A percentile compares a stretch with the other conserved stretches of the same genome.
Conservation (phyloP, 1,284 basidiomycete genomes). For the Schizopora paradoxa region DNA sequence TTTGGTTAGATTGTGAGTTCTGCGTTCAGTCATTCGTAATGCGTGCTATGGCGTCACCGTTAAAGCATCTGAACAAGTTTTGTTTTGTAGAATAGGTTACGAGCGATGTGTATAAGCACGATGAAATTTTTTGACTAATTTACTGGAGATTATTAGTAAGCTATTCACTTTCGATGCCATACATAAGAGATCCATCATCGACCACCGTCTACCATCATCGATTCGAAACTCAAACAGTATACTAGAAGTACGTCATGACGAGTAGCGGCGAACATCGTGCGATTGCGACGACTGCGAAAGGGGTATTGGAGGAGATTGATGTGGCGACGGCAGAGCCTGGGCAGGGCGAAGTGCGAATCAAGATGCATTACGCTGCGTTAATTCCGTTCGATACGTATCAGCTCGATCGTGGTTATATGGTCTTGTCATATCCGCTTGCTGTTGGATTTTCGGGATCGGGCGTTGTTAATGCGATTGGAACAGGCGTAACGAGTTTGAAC, state of each 20-base stretch:
- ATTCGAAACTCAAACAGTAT: neutral
- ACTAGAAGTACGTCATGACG: neutral
- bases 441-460: slow-evolving; percentile 40
- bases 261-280: slow-evolving; percentile 30
- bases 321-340: slow-evolving; percentile 37
- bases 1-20: neutral
- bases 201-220: neutral
- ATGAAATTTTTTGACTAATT: too few species aligned
- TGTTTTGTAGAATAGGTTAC: too few species aligned
- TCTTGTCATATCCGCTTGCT: slow-evolving; percentile 32
- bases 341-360: slow-evolving; percentile 39
- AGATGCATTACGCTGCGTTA: slow-evolving; percentile 40
- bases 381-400: slow-evolving; percentile 39
- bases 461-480: slow-evolving; percentile 36
- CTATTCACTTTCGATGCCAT: too few species aligned
- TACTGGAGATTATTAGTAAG: too few species aligned
- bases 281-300: slow-evolving; percentile 34
- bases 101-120: too few species aligned
- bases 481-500: slow-evolving; percentile 34
- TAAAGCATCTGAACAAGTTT: too few species aligned
- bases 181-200: too few species aligned
- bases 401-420: slow-evolving; percentile 31
- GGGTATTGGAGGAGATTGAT: slow-evolving; percentile 33
- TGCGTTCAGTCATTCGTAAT: neutral
- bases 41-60: too few species aligned